Base-by-base conservation (phyloP, 2,329 filamentous ascomycete genomes). In the Xylariaceae sp. region DNA sequence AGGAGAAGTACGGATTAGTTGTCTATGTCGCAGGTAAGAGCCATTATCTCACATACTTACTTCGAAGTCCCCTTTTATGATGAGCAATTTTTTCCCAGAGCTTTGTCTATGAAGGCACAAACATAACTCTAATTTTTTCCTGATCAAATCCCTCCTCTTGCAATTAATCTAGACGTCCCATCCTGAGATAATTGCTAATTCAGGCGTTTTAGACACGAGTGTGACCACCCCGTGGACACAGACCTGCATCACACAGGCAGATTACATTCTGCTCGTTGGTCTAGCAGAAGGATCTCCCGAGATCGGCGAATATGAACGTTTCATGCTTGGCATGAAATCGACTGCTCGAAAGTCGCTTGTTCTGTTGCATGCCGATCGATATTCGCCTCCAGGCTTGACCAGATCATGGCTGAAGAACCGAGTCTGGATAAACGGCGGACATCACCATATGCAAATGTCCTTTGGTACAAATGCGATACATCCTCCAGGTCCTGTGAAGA, bases 181-280 rank as follows among this genome's bases (percentile, higher is more conserved):
- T 4, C 4, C 22, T 27, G 22, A 27, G 22, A 27, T 7, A 27
- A 5, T 4, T 27, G 14, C 51, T 56, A 49, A 54, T 47, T 6
- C 43, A 56, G 27, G 53, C 51, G 49, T 42, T 30, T 41, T 45
- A 86, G 94, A 99, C 68, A 99, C 95, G 5, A 96, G 85, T 53
- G 94, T 97, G 61, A 97, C 96, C 61, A 90, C 95, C 1, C 91
- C 92, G 0, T 99, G 94, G 94, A 99, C 95, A 0, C 90, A 96
- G 63, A 97, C 94, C 0, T 99, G 95, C 66, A 96, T 99, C 57
- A 87, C 87, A 14, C 94, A 99, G 69, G 94, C 94, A 1, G 94
- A 99, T 69, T 96, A 91, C 59, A 96, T 99, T 56, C 77, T 99
- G 7, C 77, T 99, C 9, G 90, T 99, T 27, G 94, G 90, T 1